Evolutionary conservation across 2,329 filamentous ascomycete genomes (phyloP).

Genomic region (Colletotrichum spinosum): DNA sequence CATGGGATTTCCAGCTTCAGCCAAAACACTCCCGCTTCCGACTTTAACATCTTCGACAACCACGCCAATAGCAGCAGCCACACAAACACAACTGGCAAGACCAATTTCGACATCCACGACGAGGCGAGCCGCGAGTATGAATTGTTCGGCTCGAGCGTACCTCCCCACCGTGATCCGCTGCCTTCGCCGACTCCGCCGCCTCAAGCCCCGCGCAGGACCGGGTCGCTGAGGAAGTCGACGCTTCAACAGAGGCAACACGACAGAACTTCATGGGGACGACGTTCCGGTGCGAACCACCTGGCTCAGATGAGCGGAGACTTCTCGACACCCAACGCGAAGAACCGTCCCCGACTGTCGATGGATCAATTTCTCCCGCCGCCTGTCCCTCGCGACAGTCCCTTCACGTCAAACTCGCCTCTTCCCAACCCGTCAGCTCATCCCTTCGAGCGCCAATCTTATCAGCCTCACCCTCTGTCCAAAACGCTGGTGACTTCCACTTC

Average conservation of each 20-base stretch:
- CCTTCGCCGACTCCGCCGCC: conserved; percentile 60
- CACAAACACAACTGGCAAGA: conserved; percentile 50
- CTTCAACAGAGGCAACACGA: conserved; percentile 85
- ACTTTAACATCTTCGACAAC: conserved; percentile 83
- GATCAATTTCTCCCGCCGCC: conserved; percentile 80
- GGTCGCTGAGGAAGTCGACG: conserved; percentile 86
- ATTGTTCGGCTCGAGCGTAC: conserved; percentile 52
- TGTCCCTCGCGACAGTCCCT: conserved; percentile 70
- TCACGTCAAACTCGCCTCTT: conserved; percentile 66
- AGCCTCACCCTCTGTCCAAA: conserved; percentile 86
- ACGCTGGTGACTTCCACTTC: conserved; percentile 90
- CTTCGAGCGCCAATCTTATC: conserved; percentile 58
- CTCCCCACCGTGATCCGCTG: conserved; percentile 53
- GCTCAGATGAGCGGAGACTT: conserved; percentile 65
- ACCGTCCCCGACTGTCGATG: conserved; percentile 79
- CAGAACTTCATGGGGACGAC: conserved; percentile 71
- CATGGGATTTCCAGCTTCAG: conserved; percentile 77
- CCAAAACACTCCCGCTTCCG: conserved; percentile 61
- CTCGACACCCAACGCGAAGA: conserved; percentile 67
- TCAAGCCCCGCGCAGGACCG: conserved; percentile 75
- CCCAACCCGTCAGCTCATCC: conserved; percentile 66
- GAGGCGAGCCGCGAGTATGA: conserved; percentile 63
- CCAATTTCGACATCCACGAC: conserved; percentile 59
- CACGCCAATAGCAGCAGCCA: conserved; percentile 51
- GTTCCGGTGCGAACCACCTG: conserved; percentile 68